Percentiles rank a stretch among this genome's conserved stretches.
phyloP scores from a whole-genome alignment of 139 green algal species.

The Chlorella sp. region DNA sequence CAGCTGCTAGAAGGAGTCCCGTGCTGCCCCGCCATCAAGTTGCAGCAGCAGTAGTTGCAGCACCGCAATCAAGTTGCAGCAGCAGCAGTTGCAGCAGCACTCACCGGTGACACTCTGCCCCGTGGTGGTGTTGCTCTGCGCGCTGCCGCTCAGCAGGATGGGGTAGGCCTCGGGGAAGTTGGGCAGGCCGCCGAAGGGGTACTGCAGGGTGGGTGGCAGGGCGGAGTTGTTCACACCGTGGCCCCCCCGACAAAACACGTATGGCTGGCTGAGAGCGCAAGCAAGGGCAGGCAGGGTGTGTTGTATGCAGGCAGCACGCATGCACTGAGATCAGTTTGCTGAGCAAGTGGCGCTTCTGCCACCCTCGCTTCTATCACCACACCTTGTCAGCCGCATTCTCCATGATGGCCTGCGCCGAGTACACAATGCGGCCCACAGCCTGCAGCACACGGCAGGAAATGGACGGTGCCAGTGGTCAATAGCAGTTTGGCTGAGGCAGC shows the following conservation, averaged over 20 bases:
- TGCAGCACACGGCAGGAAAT: no score
- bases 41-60: neutral
- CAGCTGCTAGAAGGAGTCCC: neutral
- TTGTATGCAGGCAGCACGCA: neutral
- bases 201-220: neutral
- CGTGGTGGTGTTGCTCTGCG: conserved; percentile 28
- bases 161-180: conserved; percentile 48
- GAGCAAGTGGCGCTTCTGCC: neutral
- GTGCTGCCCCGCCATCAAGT: neutral
- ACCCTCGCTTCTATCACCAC: neutral
- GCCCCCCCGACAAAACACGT: no score
- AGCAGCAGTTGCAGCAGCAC: neutral
- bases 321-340: neutral
- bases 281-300: neutral
- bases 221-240: neutral
- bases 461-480: no score
- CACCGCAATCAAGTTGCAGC: neutral
- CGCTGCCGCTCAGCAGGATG: conserved; percentile 39
- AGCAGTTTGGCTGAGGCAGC: no score
- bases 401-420: conserved; percentile 40
- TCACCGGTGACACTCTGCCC: conserved; percentile 17
- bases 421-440: conserved; percentile 39
- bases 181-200: conserved; percentile 46
- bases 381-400: conserved; percentile 25
- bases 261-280: no score